These are phyloP conservation scores for Chrysoporthe austroafricana DNA, from an alignment of 2,329 filamentous ascomycete species.

Conservation along the genomic window DNA sequence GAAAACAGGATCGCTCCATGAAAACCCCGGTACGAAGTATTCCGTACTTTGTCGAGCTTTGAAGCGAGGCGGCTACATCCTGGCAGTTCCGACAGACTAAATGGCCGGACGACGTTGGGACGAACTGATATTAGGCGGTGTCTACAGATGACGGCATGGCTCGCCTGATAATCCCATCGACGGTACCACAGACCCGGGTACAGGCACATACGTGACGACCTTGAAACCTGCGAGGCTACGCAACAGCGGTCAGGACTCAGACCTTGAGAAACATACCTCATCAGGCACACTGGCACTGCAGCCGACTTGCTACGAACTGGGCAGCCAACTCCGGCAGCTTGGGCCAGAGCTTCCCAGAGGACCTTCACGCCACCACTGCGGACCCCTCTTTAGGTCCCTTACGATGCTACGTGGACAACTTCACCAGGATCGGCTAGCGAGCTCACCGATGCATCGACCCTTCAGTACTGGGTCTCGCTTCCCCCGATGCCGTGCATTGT, in stretches of 20 bases:
- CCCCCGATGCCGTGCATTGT: constrained; percentile 6
- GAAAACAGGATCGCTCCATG: background rate
- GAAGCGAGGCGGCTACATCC: background rate
- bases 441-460: constrained; percentile 7
- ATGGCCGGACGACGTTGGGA: background rate
- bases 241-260: constrained; percentile 25
- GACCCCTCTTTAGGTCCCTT: background rate
- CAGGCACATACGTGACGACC: constrained; percentile 26
- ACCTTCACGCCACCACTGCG: background rate
- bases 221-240: constrained; percentile 29
- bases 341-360: constrained; percentile 3
- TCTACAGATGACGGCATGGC: constrained; percentile 24
- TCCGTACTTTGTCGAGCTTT: background rate
- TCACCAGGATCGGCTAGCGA: constrained; percentile 3
- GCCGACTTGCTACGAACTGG: background rate
- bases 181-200: constrained; percentile 27
- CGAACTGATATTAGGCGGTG: constrained; percentile 1
- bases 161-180: constrained; percentile 18
- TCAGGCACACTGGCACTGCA: constrained; percentile 12
- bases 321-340: background rate
- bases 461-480: constrained; percentile 5
- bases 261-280: constrained; percentile 8
- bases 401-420: constrained; percentile 21
- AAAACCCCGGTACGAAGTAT: background rate
- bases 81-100: background rate